Conservation (phyloP, 257 asterid genomes). For the Echites panduratus region DNA sequence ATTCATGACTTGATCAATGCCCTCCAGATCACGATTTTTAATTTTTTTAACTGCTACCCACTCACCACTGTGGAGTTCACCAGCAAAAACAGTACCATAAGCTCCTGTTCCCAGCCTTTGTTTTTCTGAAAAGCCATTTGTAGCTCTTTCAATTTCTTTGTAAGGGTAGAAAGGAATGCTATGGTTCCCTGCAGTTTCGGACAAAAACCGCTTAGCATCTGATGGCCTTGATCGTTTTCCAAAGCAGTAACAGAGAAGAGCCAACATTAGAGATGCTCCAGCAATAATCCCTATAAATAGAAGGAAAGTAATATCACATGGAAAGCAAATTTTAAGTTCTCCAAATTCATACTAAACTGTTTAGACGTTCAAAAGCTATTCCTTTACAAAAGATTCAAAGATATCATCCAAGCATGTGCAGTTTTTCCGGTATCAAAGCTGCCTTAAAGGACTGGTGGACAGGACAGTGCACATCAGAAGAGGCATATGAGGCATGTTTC, state of each 20-base stretch:
- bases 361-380: background rate
- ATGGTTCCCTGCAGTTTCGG: slow-evolving; percentile 63
- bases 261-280: slow-evolving; percentile 52
- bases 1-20: too few relatives aligned
- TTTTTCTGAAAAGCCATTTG: slow-evolving; percentile 60
- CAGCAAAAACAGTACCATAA: slow-evolving; percentile 86
- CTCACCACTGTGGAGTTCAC: slow-evolving; percentile 68
- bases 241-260: slow-evolving; percentile 37
- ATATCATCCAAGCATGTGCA: background rate
- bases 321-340: background rate
- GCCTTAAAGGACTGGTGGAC: background rate
- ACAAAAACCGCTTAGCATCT: slow-evolving; percentile 57
- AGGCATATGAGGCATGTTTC: background rate
- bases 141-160: slow-evolving; percentile 76
- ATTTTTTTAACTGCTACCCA: slow-evolving; percentile 76
- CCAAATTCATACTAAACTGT: background rate
- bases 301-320: background rate
- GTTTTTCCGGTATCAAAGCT: background rate
- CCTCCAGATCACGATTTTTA: slow-evolving; percentile 56
- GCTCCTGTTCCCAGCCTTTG: slow-evolving; percentile 91
- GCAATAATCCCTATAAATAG: slow-evolving; percentile 47
- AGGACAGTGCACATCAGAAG: background rate
- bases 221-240: slow-evolving; percentile 37
- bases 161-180: slow-evolving; percentile 54
- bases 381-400: background rate